Evolutionary conservation across 129 eudicot species (phyloP).

Genomic region (Escallonia herrerae): DNA sequence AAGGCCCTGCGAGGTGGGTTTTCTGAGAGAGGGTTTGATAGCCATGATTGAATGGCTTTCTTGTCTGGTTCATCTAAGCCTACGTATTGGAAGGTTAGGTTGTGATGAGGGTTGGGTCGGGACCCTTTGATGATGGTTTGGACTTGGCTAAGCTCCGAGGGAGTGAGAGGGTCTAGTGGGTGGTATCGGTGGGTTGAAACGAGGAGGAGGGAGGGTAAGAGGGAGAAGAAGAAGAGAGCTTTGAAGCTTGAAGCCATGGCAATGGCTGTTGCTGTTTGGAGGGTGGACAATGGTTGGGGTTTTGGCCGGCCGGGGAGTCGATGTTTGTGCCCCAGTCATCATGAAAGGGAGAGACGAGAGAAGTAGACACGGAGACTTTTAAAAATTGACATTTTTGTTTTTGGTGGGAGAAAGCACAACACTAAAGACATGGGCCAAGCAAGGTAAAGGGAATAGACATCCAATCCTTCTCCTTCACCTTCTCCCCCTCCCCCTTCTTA

Average conservation of each 20-base stretch:
- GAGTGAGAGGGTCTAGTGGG: constrained; percentile 36
- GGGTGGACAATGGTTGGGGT: too few relatives aligned
- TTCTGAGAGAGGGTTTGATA: neutral
- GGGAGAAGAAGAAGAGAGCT: constrained; percentile 1
- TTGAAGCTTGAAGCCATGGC: neutral
- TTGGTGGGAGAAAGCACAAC: too few relatives aligned
- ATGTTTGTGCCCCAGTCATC: too few relatives aligned
- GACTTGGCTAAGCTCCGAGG: constrained; percentile 24
- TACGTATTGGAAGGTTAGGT: constrained; percentile 24
- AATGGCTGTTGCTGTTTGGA: neutral
- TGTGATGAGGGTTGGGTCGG: neutral
- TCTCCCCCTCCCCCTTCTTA: too few relatives aligned
- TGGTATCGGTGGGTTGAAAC: constrained; percentile 10
- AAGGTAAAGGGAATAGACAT: too few relatives aligned
- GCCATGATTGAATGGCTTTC: constrained; percentile 13
- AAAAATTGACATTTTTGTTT: too few relatives aligned
- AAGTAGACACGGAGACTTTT: too few relatives aligned
- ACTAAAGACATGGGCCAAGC: too few relatives aligned
- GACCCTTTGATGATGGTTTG: constrained; percentile 12
- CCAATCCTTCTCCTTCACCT: too few relatives aligned
- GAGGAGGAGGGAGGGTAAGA: constrained; percentile 2
- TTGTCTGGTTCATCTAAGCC: constrained; percentile 43
- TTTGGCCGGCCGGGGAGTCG: too few relatives aligned
- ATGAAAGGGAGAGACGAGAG: too few relatives aligned
- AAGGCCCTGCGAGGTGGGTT: constrained; percentile 21